phyloP scores from a whole-genome alignment of 2,329 filamentous ascomycete species.

The Emergomyces africanus region DNA sequence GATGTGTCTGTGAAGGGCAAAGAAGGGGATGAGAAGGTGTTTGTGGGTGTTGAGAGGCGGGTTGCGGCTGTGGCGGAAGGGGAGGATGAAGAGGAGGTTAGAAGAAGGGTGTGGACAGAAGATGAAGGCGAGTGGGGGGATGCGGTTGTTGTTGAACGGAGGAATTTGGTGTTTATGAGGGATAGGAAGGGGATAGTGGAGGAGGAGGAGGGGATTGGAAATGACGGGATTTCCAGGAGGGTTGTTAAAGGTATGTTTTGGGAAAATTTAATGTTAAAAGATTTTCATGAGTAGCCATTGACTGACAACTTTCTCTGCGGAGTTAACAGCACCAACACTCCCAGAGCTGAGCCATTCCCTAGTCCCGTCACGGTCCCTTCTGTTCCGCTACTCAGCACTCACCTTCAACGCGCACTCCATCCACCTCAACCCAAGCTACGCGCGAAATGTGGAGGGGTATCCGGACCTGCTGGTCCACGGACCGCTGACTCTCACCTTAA shows the following conservation, averaged over 20 bases:
- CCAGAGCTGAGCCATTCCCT: slow-evolving; percentile 48
- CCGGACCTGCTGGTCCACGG: slow-evolving; percentile 71
- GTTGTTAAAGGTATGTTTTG: slow-evolving; percentile 23
- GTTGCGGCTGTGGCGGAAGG: slow-evolving; percentile 30
- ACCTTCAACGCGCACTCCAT: slow-evolving; percentile 89
- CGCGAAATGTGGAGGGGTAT: slow-evolving; percentile 59
- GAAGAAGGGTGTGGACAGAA: slow-evolving; percentile 32
- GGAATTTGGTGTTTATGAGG: slow-evolving; percentile 53
- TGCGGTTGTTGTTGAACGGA: slow-evolving; percentile 41
- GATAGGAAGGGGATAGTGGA: slow-evolving; percentile 32
- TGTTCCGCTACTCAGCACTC: slow-evolving; percentile 84
- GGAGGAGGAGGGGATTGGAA: slow-evolving; percentile 16
- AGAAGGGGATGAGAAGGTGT: slow-evolving; percentile 43
- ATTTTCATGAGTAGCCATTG: too few relatives aligned
- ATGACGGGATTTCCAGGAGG: slow-evolving; percentile 17
- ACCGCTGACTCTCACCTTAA: slow-evolving; percentile 63
- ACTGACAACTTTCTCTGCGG: slow-evolving; percentile 11
- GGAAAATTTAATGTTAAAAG: not conserved
- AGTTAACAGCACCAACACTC: slow-evolving; percentile 34
- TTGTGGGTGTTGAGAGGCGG: slow-evolving; percentile 46
- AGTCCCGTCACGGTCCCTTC: slow-evolving; percentile 53
- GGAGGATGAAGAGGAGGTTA: slow-evolving; percentile 23
- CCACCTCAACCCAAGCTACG: slow-evolving; percentile 66
- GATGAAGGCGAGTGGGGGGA: slow-evolving; percentile 31
- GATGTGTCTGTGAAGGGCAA: slow-evolving; percentile 39